Conservation (phyloP, 352 stramenopile genomes). For the Phytophthora litchii region DNA sequence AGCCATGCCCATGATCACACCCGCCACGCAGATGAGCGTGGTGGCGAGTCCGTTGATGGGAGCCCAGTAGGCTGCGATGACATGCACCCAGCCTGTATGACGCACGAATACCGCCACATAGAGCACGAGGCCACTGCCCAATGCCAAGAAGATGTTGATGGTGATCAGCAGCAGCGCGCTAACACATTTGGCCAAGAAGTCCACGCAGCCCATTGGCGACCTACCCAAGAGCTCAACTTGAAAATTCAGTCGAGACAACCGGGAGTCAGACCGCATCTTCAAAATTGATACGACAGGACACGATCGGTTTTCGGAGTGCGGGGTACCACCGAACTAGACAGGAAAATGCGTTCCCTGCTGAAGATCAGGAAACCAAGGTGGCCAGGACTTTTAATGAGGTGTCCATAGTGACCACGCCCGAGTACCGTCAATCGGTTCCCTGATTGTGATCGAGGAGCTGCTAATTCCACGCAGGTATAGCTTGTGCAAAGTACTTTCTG, state of each 20-base stretch:
- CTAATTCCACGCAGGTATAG: slow-evolving; percentile 33
- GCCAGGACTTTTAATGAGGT: too few relatives aligned
- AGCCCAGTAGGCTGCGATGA: slow-evolving; percentile 55
- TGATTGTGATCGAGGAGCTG: background rate
- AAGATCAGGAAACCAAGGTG: too few relatives aligned
- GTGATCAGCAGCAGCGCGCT: slow-evolving; percentile 53
- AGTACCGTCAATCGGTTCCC: slow-evolving; percentile 2
- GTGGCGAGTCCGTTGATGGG: slow-evolving; percentile 48
- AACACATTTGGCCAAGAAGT: slow-evolving; percentile 33
- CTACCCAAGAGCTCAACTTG: slow-evolving; percentile 3
- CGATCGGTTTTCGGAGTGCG: slow-evolving; percentile 4
- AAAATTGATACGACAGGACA: slow-evolving; percentile 13
- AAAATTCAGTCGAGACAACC: slow-evolving; percentile 22
- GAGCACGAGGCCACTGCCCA: slow-evolving; percentile 58
- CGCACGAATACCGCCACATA: slow-evolving; percentile 51
- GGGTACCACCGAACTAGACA: too few relatives aligned
- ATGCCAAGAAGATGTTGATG: slow-evolving; percentile 67
- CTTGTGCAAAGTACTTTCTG: slow-evolving; percentile 50
- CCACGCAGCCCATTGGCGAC: slow-evolving; percentile 34
- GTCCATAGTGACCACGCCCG: too few relatives aligned
- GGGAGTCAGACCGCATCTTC: slow-evolving; percentile 17
- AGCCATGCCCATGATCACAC: slow-evolving; percentile 58
- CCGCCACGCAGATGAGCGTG: slow-evolving; percentile 51
- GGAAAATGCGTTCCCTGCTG: too few relatives aligned
- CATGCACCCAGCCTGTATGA: slow-evolving; percentile 56